phyloP scores from a whole-genome alignment of 805 yeast species.

The Torulaspora microellipsoides region DNA sequence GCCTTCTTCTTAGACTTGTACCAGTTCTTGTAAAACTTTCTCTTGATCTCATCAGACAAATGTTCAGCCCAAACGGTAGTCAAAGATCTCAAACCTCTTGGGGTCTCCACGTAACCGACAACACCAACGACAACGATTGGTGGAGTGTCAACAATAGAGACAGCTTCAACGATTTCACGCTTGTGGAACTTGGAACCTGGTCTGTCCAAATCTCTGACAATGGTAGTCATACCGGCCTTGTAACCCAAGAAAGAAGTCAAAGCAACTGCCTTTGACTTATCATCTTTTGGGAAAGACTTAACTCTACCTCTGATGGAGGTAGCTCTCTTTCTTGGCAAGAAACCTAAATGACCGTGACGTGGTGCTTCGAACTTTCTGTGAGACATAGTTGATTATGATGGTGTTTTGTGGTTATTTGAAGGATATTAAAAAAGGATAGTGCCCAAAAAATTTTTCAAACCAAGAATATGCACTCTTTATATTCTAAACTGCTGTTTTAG shows the following conservation, averaged over 20 bases:
- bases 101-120: constrained; percentile 99
- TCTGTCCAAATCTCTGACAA: constrained; percentile 99
- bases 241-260: constrained; percentile 99
- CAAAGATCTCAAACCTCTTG: constrained; percentile 99
- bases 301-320: constrained; percentile 97
- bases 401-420: constrained; percentile 4
- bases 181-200: constrained; percentile 99
- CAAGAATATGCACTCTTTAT: no score
- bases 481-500: no score
- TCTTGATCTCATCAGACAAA: constrained; percentile 97
- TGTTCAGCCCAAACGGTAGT: constrained; percentile 99
- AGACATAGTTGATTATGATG: constrained; percentile 57
- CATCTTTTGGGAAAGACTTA: constrained; percentile 99
- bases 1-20: constrained; percentile 99
- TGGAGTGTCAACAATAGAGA: constrained; percentile 98
- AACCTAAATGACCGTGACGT: constrained; percentile 99
- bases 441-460: no score
- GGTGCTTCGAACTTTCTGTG: constrained; percentile 99
- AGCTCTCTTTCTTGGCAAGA: constrained; percentile 99
- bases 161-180: constrained; percentile 99
- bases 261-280: constrained; percentile 95
- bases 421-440: no score
- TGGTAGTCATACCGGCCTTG: constrained; percentile 99
- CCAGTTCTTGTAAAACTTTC: constrained; percentile 99
- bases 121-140: constrained; percentile 99